Conservation (phyloP, 768 basidiomycete species). For the Artomyces pyxidatus region DNA sequence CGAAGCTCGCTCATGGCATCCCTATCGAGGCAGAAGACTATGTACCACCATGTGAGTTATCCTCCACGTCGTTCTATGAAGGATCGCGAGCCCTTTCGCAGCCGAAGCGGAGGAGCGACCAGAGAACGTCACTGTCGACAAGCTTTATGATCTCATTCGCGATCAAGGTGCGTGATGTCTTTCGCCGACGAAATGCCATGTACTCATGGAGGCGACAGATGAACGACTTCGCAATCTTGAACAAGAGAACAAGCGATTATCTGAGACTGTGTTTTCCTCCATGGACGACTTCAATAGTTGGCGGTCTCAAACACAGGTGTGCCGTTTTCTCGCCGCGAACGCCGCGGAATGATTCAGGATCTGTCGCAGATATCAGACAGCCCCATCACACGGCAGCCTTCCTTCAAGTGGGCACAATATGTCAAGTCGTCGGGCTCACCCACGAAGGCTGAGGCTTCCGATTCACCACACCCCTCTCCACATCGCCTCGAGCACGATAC, state of each 20-base stretch:
- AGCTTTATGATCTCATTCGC: conserved; percentile 54
- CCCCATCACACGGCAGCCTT: conserved; percentile 61
- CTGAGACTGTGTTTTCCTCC: conserved; percentile 50
- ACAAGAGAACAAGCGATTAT: conserved; percentile 68
- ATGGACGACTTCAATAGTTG: conserved; percentile 54
- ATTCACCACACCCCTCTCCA: conserved; percentile 77
- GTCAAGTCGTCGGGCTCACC: conserved; percentile 73
- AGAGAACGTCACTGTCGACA: conserved; percentile 53
- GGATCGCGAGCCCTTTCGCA: conserved; percentile 23
- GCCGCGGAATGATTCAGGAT: conserved; percentile 16
- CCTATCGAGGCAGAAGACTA: conserved; percentile 80
- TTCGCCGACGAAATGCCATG: neutral
- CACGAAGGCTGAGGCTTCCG: conserved; percentile 59
- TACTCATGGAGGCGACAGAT: conserved; percentile 32
- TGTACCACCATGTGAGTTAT: conserved; percentile 74
- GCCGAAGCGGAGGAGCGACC: conserved; percentile 52
- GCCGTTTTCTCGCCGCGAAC: conserved; percentile 21
- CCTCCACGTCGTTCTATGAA: neutral
- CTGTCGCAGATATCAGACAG: conserved; percentile 27
- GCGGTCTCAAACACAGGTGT: conserved; percentile 17
- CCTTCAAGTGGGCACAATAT: conserved; percentile 86
- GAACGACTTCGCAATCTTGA: conserved; percentile 64
- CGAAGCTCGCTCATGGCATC: conserved; percentile 79
- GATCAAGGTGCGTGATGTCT: conserved; percentile 54
- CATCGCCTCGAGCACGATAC: conserved; percentile 70